phyloP scores from a whole-genome alignment of 2,329 filamentous ascomycete species.

The Ceratocystis cubensis region DNA sequence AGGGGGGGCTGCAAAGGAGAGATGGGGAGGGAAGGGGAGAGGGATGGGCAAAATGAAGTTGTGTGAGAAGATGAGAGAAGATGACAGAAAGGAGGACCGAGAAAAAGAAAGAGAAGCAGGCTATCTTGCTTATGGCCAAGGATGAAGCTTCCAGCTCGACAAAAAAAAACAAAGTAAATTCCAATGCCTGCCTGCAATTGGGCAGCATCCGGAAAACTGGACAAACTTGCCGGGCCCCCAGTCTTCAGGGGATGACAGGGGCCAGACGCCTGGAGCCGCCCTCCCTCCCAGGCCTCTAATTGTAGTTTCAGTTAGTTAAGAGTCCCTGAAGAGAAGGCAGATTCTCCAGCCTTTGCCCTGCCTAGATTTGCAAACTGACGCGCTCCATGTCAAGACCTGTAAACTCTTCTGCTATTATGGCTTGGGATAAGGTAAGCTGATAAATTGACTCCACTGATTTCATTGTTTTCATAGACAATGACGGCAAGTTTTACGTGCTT shows the following conservation, averaged over 20 bases:
- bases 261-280: background rate
- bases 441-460: no score
- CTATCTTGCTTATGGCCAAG: conserved; percentile 1
- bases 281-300: conserved; percentile 9
- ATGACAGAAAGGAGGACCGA: background rate
- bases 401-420: no score
- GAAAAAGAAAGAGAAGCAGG: background rate
- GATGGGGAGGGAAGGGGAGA: background rate
- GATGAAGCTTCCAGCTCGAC: conserved; percentile 1
- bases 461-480: no score
- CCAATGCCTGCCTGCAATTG: conserved; percentile 6
- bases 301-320: conserved; percentile 4
- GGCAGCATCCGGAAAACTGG: conserved; percentile 9
- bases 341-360: background rate
- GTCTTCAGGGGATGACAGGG: conserved; percentile 1
- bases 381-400: no score
- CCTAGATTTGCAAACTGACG: no score
- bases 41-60: background rate
- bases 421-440: no score
- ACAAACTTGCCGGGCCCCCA: conserved; percentile 3
- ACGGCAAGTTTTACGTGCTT: background rate
- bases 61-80: background rate
- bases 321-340: background rate
- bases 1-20: background rate
- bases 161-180: conserved; percentile 2